Base-by-base conservation (phyloP, 179 eudicot genomes). In the Vitellaria paradoxa region DNA sequence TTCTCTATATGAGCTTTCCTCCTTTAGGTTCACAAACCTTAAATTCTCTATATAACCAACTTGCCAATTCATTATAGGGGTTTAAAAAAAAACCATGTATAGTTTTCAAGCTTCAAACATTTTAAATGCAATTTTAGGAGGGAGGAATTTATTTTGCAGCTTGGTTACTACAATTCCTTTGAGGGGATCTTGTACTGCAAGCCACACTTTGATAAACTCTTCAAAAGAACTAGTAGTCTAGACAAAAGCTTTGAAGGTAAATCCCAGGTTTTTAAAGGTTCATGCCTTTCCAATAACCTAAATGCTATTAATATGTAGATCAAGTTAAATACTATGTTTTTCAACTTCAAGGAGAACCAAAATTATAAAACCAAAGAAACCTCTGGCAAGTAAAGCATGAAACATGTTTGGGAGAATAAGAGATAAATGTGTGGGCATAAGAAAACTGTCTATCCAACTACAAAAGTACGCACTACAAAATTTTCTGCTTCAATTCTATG, bases 221-320 rank as follows among this genome's bases (percentile, higher is more conserved):
- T 89, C 87, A 93, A 93, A 84, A 85, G 84, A 78, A 93, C 98
- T 45, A 95, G 97, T 65, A 93, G 97, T 77, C 88, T 93, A n/a
- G 95, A 93, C 42, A 93, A 93, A 76, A 93, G 98, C 74, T 90
- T 93, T 76, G 98, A 93, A 77, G 95, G 95, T 93, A 77, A 56
- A 42, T 42, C 45, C 5, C 45, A 42, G 5, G 45, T 42, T 42
- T 42, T 8, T 18, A 21, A 57, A 18, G 26, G 49, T 9, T 20
- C 24, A 12, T 17, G 37, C 8, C 47, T 65, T 45, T 14, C 45
- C 5, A 42, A 42, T 3, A 4, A 4, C 45, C 5, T 4, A 42
- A 42, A 42, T 42, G 45, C 6, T 40, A 59, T 20, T 23, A 9
- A n/a, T 70, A 1, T 4, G 21, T 47, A 7, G 68, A 46, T 70